A percentile compares a stretch with the other conserved stretches of the same genome.
These are phyloP conservation scores for Sphagnum contortum DNA, from an alignment of 225 moss, liverwort and hornwort genomes.

Conservation along the genomic window DNA sequence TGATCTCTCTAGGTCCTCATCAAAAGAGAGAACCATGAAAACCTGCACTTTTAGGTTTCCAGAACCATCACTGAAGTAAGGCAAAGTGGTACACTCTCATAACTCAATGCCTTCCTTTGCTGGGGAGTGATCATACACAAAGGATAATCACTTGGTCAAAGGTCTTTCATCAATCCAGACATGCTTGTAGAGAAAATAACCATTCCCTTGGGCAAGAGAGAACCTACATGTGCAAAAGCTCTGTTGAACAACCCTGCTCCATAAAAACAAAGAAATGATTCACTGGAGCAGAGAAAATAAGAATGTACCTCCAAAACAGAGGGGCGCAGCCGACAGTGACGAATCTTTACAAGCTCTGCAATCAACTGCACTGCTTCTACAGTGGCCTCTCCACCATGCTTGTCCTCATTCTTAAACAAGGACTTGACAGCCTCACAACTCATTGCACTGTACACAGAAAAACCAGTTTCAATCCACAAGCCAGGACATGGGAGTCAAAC, in stretches of 20 bases:
- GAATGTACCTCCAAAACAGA: conserved; percentile 63
- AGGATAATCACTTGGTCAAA: no score
- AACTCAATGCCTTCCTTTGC: no score
- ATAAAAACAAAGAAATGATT: background rate
- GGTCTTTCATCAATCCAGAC: no score
- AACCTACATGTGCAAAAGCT: background rate
- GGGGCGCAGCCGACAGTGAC: conserved; percentile 68
- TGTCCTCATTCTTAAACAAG: conserved; percentile 70
- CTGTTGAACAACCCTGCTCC: background rate
- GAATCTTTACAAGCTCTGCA: conserved; percentile 88
- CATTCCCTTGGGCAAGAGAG: no score
- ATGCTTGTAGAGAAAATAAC: no score
- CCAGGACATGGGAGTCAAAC: background rate
- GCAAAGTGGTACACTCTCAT: no score
- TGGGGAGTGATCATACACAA: no score
- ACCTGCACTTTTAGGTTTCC: conserved; percentile 31
- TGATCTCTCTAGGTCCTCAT: conserved; percentile 66
- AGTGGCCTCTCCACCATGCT: conserved; percentile 86
- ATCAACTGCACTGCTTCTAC: conserved; percentile 93
- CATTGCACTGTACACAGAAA: conserved; percentile 44
- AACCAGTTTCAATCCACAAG: background rate
- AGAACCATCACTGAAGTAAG: no score
- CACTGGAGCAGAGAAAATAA: background rate
- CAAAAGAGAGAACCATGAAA: conserved; percentile 68
- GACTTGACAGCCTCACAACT: conserved; percentile 59